Evolutionary conservation across 2,329 filamentous ascomycete species (phyloP).

Genomic region (Cytospora paraplurivora): DNA sequence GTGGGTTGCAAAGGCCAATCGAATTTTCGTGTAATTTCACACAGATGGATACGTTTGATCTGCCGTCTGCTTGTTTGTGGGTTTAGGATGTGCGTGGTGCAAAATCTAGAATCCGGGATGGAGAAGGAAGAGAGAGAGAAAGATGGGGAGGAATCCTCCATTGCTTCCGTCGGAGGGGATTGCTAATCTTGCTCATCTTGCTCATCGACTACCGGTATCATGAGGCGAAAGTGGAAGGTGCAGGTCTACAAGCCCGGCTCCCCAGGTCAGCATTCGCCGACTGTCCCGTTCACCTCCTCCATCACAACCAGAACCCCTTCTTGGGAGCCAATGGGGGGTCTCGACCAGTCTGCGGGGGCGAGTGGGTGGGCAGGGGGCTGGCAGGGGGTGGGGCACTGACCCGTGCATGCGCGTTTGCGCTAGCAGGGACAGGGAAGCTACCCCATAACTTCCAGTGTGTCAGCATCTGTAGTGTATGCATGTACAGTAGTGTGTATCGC

Average conservation of each 20-base stretch:
- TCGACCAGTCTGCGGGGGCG: neutral
- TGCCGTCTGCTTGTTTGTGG: neutral
- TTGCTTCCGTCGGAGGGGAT: too few species aligned
- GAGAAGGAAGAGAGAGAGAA: too few species aligned
- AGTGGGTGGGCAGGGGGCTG: neutral
- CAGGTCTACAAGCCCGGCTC: neutral
- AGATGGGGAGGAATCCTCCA: too few species aligned
- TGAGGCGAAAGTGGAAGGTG: neutral
- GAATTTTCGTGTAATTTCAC: neutral
- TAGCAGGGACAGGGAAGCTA: neutral
- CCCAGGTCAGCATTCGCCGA: neutral
- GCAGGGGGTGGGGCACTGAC: slow-evolving; percentile 8
- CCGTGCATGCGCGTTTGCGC: slow-evolving; percentile 1
- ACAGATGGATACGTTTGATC: neutral
- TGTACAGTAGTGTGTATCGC: neutral
- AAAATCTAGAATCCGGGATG: too few species aligned
- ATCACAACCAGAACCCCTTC: too few species aligned
- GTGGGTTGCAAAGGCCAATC: neutral
- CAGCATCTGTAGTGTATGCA: neutral
- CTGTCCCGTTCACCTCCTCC: neutral
- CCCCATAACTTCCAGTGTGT: neutral
- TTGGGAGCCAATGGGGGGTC: slow-evolving; percentile 1
- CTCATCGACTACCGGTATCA: neutral
- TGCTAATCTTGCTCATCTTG: neutral
- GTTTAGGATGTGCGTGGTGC: neutral